Percentiles rank a stretch among this genome's conserved stretches.
Conservation (phyloP, 257 asterid species). For the Cynanchum wilfordii region DNA sequence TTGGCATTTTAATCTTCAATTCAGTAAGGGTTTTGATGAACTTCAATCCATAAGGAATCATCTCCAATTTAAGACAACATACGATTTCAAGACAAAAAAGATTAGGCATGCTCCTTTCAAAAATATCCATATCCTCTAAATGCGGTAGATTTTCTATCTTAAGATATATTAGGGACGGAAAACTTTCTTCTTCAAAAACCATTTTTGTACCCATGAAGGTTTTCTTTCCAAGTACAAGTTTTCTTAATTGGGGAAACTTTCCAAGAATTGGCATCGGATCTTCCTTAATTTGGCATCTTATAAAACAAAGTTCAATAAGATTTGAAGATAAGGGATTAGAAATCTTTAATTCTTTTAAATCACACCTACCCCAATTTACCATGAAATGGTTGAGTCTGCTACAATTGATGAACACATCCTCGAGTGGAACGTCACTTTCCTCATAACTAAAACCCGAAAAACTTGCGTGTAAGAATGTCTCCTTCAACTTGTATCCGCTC, state of each 20-base stretch:
- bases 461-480: background rate
- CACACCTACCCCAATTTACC: background rate
- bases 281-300: constrained; percentile 10
- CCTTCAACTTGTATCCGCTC: background rate
- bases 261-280: constrained; percentile 15
- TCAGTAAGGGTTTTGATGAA: background rate
- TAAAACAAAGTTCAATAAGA: background rate
- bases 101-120: background rate
- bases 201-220: constrained; percentile 10
- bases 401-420: background rate
- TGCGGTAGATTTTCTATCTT: background rate
- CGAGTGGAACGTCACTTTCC: background rate
- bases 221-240: background rate
- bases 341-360: background rate
- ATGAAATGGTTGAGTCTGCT: background rate
- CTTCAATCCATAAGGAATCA: background rate
- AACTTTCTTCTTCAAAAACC: background rate
- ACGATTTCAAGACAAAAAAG: constrained; percentile 6
- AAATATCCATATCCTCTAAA: constrained; percentile 8
- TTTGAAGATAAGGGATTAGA: background rate
- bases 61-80: background rate
- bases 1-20: background rate
- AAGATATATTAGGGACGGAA: constrained; percentile 5
- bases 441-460: background rate
- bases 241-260: background rate